phyloP scores from a whole-genome alignment of 345 rosid genomes.

The Gossypium rotundifolium region DNA sequence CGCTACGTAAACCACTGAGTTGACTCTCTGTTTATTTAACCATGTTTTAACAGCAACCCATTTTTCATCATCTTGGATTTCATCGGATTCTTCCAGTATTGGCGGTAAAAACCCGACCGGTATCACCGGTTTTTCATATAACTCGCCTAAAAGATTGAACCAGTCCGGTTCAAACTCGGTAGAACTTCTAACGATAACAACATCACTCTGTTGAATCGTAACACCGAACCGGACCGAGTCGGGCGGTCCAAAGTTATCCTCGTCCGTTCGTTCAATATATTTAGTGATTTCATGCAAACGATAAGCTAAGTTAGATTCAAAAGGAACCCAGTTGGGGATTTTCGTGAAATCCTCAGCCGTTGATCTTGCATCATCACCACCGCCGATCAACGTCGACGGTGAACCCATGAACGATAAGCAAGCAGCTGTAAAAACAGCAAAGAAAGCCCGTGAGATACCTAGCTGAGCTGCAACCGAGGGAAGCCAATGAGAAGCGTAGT shows the following conservation, averaged over 20 bases:
- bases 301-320: slow-evolving; percentile 29
- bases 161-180: slow-evolving; percentile 47
- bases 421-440: slow-evolving; percentile 31
- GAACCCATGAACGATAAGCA: slow-evolving; percentile 31
- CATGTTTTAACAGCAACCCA: slow-evolving; percentile 33
- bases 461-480: slow-evolving; percentile 27
- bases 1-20: slow-evolving; percentile 43
- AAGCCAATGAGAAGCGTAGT: slow-evolving; percentile 48
- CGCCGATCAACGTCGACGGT: slow-evolving; percentile 8
- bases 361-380: slow-evolving; percentile 9
- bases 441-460: slow-evolving; percentile 29
- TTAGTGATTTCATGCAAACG: slow-evolving; percentile 35
- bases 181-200: slow-evolving; percentile 34
- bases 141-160: slow-evolving; percentile 30
- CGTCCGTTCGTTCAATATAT: slow-evolving; percentile 35
- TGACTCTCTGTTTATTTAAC: slow-evolving; percentile 29
- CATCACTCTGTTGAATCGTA: slow-evolving; percentile 29
- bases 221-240: slow-evolving; percentile 39
- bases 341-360: slow-evolving; percentile 41
- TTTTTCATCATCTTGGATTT: neutral
- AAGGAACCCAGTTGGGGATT: slow-evolving; percentile 40
- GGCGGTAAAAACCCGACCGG: slow-evolving; percentile 50
- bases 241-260: slow-evolving; percentile 31
- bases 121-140: slow-evolving; percentile 32
- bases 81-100: neutral